phyloP scores from a whole-genome alignment of 179 eudicot species.

The Sideroxylon spinosum region DNA sequence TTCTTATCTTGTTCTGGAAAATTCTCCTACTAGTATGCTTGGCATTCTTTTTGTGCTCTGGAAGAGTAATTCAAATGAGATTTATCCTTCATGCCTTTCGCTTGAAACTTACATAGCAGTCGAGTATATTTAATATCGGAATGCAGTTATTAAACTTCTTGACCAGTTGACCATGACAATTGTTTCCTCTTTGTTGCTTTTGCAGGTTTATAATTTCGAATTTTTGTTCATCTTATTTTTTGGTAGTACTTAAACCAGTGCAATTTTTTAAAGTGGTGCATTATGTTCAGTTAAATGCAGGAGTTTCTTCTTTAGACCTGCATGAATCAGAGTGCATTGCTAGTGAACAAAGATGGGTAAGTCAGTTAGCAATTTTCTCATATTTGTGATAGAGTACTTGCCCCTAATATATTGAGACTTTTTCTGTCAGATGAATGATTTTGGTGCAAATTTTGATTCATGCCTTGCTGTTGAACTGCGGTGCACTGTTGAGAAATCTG shows the following conservation, averaged over 20 bases:
- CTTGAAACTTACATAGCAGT: not conserved
- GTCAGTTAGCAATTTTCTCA: conserved; percentile 10
- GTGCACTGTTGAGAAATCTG: conserved; percentile 23
- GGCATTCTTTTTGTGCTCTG: not conserved
- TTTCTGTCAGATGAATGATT: conserved; percentile 16
- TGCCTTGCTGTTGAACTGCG: conserved; percentile 20
- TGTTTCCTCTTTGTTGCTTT: conserved; percentile 5
- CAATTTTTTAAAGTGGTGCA: not conserved
- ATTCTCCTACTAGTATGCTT: not conserved
- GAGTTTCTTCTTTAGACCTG: conserved; percentile 23
- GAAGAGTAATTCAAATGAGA: not conserved
- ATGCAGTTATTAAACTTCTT: not conserved
- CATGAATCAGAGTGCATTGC: conserved; percentile 19
- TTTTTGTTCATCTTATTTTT: not conserved
- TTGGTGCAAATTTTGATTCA: conserved; percentile 9
- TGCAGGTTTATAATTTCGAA: not conserved
- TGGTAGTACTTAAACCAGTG: not conserved
- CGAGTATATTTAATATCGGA: not conserved
- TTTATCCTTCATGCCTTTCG: not conserved
- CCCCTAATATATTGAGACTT: conserved; percentile 2
- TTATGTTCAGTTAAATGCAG: conserved; percentile 33
- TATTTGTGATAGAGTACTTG: not conserved
- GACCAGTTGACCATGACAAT: not conserved
- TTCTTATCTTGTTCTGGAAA: not conserved
- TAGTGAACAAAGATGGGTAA: conserved; percentile 18